These are phyloP conservation scores for Pisolithus marmoratus DNA, from an alignment of 768 basidiomycete genomes.

Conservation along the genomic window DNA sequence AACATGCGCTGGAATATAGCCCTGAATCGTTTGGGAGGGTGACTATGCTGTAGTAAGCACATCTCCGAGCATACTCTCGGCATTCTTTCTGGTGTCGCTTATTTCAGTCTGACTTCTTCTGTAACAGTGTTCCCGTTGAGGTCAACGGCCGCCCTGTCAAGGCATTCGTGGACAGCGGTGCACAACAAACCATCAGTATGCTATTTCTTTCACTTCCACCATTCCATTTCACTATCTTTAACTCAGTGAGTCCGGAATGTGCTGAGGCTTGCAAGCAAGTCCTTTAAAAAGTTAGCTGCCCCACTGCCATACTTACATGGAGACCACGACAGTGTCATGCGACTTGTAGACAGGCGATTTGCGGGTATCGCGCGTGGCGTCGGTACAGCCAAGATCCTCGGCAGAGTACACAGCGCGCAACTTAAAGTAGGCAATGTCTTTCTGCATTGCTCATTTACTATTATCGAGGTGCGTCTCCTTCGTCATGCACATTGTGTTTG, in stretches of 20 bases:
- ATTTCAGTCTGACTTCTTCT: neutral
- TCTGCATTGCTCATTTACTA: conserved; percentile 88
- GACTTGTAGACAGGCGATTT: conserved; percentile 82
- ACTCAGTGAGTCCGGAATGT: conserved; percentile 81
- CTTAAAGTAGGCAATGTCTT: conserved; percentile 79
- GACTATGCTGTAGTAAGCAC: conserved; percentile 89
- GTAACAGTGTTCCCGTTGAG: conserved; percentile 74
- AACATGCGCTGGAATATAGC: conserved; percentile 88
- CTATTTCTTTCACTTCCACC: conserved; percentile 1
- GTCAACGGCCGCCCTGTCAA: conserved; percentile 88
- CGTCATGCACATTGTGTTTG: neutral
- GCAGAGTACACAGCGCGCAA: conserved; percentile 90
- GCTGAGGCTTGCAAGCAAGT: conserved; percentile 87
- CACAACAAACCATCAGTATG: conserved; percentile 94
- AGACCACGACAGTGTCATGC: conserved; percentile 66
- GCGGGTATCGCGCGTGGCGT: conserved; percentile 90
- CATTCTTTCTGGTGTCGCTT: neutral
- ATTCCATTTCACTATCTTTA: neutral
- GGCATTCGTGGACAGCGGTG: conserved; percentile 98
- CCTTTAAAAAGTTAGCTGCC: neutral
- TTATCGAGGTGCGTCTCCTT: conserved; percentile 71
- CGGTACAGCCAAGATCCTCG: conserved; percentile 90
- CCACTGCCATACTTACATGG: conserved; percentile 2
- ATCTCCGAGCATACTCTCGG: neutral
- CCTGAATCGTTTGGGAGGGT: conserved; percentile 94